Base-by-base conservation (phyloP, 1,284 basidiomycete species). In the Cutaneotrichosporon cutaneum region DNA sequence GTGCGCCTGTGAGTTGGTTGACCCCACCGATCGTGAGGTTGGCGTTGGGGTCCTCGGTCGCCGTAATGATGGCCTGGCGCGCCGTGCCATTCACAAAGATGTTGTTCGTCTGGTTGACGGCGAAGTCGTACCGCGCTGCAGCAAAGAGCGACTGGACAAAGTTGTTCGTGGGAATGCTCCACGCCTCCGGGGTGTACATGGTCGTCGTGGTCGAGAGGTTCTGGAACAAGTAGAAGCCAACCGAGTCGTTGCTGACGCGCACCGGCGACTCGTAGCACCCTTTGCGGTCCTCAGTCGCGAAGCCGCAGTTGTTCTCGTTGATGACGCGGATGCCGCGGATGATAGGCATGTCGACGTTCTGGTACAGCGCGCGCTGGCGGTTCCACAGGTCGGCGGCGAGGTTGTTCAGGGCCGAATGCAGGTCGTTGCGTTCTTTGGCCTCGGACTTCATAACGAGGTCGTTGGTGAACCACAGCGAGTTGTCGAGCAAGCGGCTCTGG, bases 101-200 rank as follows among this genome's bases (percentile, higher is more conserved):
- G 54, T 66, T 66, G 59, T 58, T 63, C 26, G 64, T 66, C 64
- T 61, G 63, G 64, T 66, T 66, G 22, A 58, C 30, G 11, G 54
- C 59, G 52, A 66, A 66, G 56, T 66, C 64, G 59, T 66, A 66
- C 6, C 64, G 61, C 21, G 61, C 64, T 5, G 64, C 64, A 13
- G 61, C 61, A 35, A 66, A 59, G 24, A 66, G 44, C 50, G 61
- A 54, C 44, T 66, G 50, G 33, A 66, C 22, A 44, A 66, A 63
- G 54, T 66, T 66, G 57, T 53, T 52, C 1, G 61, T 61, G 2
- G 61, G 45, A 9, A 63, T 50, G 56, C 56, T 53, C 61, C 61
- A 66, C 35, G 42, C 50, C 21, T 42, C 24, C 11, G 54, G 39
- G 22, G 54, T 53, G 58, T 53, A 47, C 27, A 42, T 32, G 13